Evolutionary conservation across 352 stramenopile genomes (phyloP).

Genomic region (Phytopythium helicoides): DNA sequence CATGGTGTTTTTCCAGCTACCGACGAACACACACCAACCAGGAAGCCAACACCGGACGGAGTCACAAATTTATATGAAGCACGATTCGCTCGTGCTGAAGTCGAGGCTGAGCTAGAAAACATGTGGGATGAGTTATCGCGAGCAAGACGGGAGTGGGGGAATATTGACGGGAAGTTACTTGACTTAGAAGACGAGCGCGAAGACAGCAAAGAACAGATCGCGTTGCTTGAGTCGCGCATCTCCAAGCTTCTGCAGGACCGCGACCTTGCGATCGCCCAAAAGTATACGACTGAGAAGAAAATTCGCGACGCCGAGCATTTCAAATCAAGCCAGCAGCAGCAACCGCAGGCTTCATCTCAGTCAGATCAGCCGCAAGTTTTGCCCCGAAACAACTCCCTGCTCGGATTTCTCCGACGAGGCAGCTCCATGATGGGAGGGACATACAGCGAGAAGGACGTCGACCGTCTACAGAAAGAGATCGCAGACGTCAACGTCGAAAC

Average conservation of each 20-base stretch:
- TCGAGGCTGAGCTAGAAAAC: slow-evolving; percentile 47
- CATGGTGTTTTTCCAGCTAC: background rate
- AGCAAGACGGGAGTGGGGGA: slow-evolving; percentile 36
- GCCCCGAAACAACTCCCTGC: slow-evolving; percentile 11
- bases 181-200: slow-evolving; percentile 41
- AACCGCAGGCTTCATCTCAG: slow-evolving; percentile 14
- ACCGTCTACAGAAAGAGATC: slow-evolving; percentile 60
- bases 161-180: slow-evolving; percentile 39
- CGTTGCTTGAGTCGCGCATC: slow-evolving; percentile 64
- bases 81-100: slow-evolving; percentile 34
- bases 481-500: slow-evolving; percentile 62
- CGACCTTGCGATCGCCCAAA: slow-evolving; percentile 66
- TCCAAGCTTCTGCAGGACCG: slow-evolving; percentile 73
- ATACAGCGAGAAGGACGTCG: slow-evolving; percentile 50
- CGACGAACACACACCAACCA: background rate
- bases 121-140: slow-evolving; percentile 47
- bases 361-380: slow-evolving; percentile 15
- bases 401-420: slow-evolving; percentile 16
- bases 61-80: too few relatives aligned
- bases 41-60: background rate
- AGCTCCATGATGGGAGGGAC: slow-evolving; percentile 10
- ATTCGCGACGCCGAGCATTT: slow-evolving; percentile 60
- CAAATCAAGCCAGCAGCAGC: slow-evolving; percentile 30
- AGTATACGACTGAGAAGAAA: slow-evolving; percentile 66
- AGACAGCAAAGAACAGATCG: slow-evolving; percentile 44